Evolutionary conservation across 2,329 filamentous ascomycete genomes (phyloP).

Genomic region (Fusarium bactridioides): DNA sequence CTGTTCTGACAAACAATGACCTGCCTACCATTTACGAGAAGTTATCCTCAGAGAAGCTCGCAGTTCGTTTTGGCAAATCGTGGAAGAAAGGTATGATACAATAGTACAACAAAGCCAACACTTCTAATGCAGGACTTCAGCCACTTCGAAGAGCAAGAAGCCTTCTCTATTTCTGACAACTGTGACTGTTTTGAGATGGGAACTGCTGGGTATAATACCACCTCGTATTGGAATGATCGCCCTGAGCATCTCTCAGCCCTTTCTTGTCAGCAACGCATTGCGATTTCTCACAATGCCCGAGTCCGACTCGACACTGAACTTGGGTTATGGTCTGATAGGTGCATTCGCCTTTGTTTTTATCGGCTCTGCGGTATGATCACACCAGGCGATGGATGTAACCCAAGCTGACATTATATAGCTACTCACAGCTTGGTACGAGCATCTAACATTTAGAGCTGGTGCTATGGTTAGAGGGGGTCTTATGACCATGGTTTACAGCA

Average conservation of each 20-base stretch:
- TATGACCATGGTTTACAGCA: conserved; percentile 43
- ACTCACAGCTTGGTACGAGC: conserved; percentile 46
- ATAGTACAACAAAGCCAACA: fast-evolving
- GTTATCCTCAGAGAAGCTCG: conserved; percentile 42
- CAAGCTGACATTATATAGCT: background rate
- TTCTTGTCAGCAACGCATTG: conserved; percentile 41
- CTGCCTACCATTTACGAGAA: conserved; percentile 45
- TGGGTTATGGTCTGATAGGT: conserved; percentile 45
- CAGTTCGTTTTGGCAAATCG: conserved; percentile 26
- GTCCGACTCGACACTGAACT: conserved; percentile 35
- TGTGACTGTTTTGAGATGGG: conserved; percentile 38
- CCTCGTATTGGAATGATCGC: conserved; percentile 42
- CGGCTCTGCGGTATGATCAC: conserved; percentile 39
- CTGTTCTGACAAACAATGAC: conserved; percentile 40
- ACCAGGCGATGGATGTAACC: fast-evolving
- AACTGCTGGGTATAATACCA: conserved; percentile 43
- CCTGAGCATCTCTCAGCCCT: conserved; percentile 44
- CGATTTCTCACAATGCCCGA: conserved; percentile 40
- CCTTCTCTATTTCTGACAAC: conserved; percentile 42
- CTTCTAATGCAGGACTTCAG: conserved; percentile 11
- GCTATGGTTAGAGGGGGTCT: conserved; percentile 45
- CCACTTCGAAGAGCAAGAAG: conserved; percentile 22
- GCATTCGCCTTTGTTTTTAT: conserved; percentile 46
- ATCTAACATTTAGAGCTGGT: conserved; percentile 42
- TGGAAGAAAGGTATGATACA: conserved; percentile 37